Conservation (phyloP, 306 rosid species). For the Cicer cuneatum region DNA sequence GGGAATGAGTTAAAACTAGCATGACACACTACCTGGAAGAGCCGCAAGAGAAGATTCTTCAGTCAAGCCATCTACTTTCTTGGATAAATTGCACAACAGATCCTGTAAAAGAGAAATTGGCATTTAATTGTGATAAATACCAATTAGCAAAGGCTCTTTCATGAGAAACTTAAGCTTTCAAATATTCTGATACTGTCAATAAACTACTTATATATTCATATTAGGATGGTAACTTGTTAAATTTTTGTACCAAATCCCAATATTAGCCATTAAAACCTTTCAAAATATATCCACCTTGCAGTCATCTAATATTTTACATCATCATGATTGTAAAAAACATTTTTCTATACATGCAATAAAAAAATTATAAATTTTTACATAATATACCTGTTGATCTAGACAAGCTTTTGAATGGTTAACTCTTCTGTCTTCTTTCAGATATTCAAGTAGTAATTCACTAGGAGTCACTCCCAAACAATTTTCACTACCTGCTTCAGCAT, state of each 20-base stretch:
- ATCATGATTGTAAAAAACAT: not conserved
- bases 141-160: slow-evolving; percentile 20
- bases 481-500: slow-evolving; percentile 57
- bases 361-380: slow-evolving; percentile 26
- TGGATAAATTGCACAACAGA: slow-evolving; percentile 43
- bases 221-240: not conserved
- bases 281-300: slow-evolving; percentile 28
- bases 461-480: slow-evolving; percentile 54
- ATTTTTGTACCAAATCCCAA: slow-evolving; percentile 36
- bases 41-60: slow-evolving; percentile 48
- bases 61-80: slow-evolving; percentile 49
- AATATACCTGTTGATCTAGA: slow-evolving; percentile 58
- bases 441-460: slow-evolving; percentile 48
- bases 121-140: slow-evolving; percentile 30
- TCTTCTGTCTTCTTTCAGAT: slow-evolving; percentile 53
- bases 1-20: slow-evolving; percentile 16
- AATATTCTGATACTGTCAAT: slow-evolving; percentile 21
- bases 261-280: slow-evolving; percentile 30
- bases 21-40: slow-evolving; percentile 54
- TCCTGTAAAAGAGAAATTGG: slow-evolving; percentile 55
- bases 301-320: slow-evolving; percentile 8
- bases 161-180: slow-evolving; percentile 5
- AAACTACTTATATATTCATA: not conserved
- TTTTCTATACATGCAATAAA: slow-evolving; percentile 12
- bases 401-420: slow-evolving; percentile 43